These are phyloP conservation scores for Letharia columbiana DNA, from an alignment of 495 filamentous ascomycete genomes.

Conservation along the genomic window DNA sequence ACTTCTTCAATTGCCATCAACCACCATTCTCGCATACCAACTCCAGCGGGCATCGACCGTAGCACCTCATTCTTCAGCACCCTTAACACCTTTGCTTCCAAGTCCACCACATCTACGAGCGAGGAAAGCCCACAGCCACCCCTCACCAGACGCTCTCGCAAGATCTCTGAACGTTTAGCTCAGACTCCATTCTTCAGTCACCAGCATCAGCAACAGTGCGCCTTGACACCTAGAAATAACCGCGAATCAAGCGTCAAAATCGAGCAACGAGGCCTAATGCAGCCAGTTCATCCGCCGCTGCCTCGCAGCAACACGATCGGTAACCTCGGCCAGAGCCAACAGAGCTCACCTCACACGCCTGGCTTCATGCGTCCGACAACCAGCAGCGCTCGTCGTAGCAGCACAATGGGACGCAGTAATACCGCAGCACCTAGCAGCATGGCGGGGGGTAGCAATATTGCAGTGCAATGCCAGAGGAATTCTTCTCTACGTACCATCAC, in stretches of 20 bases:
- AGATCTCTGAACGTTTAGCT: conserved; percentile 15
- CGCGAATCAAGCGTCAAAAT: conserved; percentile 22
- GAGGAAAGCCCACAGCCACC: conserved; percentile 5
- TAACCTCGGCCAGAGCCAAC: conserved; percentile 4
- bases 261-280: conserved; percentile 23
- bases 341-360: conserved; percentile 17
- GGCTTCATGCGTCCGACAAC: conserved; percentile 22
- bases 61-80: conserved; percentile 20
- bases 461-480: background rate
- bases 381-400: conserved; percentile 16
- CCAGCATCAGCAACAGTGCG: conserved; percentile 7
- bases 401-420: conserved; percentile 2
- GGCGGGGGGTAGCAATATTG: background rate
- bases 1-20: conserved; percentile 11
- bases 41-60: conserved; percentile 16
- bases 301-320: conserved; percentile 23
- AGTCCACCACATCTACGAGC: conserved; percentile 4
- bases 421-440: background rate
- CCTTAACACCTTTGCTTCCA: conserved; percentile 17
- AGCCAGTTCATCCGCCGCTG: conserved; percentile 23
- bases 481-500: conserved; percentile 6
- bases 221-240: background rate
- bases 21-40: conserved; percentile 18
- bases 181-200: conserved; percentile 16
- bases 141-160: conserved; percentile 6